phyloP scores from a whole-genome alignment of 371 early-diverging fungal species.

The Blakeslea trispora region DNA sequence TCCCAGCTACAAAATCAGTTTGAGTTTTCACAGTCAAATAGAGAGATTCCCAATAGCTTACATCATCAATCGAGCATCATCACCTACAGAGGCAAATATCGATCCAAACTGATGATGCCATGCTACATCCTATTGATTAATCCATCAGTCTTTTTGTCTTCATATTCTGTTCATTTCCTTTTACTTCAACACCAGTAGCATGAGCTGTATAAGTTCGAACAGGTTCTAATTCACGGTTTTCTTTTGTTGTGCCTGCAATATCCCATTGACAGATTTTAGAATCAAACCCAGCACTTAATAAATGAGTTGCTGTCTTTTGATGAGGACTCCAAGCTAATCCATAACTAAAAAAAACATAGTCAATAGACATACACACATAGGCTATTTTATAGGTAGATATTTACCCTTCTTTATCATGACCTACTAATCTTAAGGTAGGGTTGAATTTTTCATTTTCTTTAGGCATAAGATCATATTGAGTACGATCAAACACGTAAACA shows the following conservation, averaged over 20 bases:
- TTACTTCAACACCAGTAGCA: conserved; percentile 88
- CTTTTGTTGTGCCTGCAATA: conserved; percentile 55
- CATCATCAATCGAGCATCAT: conserved; percentile 91
- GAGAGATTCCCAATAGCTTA: conserved; percentile 47
- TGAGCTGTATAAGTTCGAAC: conserved; percentile 79
- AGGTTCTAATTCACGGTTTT: conserved; percentile 75
- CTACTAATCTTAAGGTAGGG: conserved; percentile 88
- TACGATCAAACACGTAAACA: conserved; percentile 97
- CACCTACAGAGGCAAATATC: conserved; percentile 95
- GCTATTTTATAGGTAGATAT: too few relatives aligned
- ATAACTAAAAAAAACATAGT: conserved; percentile 57
- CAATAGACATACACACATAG: too few relatives aligned
- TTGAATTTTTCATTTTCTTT: conserved; percentile 71
- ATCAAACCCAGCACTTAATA: conserved; percentile 85
- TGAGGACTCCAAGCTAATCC: conserved; percentile 80
- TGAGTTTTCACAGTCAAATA: not conserved
- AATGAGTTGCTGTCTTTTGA: conserved; percentile 58
- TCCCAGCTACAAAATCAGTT: conserved; percentile 67
- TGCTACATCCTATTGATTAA: conserved; percentile 76
- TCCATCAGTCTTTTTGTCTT: not conserved
- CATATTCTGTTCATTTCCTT: too few relatives aligned
- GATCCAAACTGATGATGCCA: conserved; percentile 85
- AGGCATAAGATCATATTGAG: conserved; percentile 87
- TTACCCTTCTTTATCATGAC: conserved; percentile 96
- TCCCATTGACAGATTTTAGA: conserved; percentile 86